Base-by-base conservation (phyloP, 2,329 filamentous ascomycete species). In the Claviceps fusiformis region DNA sequence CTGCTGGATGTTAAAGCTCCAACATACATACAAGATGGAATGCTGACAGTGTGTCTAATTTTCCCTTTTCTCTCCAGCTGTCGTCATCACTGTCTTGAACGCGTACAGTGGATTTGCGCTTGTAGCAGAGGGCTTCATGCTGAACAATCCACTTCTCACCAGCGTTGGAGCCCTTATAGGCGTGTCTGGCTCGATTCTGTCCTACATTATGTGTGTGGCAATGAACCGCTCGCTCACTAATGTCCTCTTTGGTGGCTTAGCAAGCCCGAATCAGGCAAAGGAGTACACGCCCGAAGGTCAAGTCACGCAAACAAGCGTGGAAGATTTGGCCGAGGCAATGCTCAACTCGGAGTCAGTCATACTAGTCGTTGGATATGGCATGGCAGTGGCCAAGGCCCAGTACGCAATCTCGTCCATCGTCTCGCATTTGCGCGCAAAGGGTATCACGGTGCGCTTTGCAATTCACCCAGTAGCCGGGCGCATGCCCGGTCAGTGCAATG, bases 401-500 rank as follows among this genome's bases (percentile, higher is more conserved):
- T 95, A 95, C 65, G 88, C 89, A 27, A 89, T 95, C 53, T 86
- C 86, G 4, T 87, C 91, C 64, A 92, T 95, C 59, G 87, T 87
- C 5, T 73, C 77, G 46, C 79, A 83, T 68, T 74, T 95, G 17
- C 83, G 88, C n/a, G 72, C 79, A 45, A 86, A 85, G 66, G 86
- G 86, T 3, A 77, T 93, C 62, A 89, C 85, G 27, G 89, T 95
- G 8, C 85, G 89, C 33, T 95, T 95, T 64, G 89, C 89, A 7
- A 93, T 95, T 61, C 89, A 95, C 65, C 89, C 89, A 0, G 89
- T 95, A 33, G 90, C 90, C 0, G 90, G 90, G 11, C 82, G 90
- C 37, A 95, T 95, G 90, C 90, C 90, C 0, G 90, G 90, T 0
- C 90, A 95, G 70, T 95, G 89, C 72, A 95, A 95, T 64, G 89